Base-by-base conservation (phyloP, 768 basidiomycete species). In the Rhizopogon vulgaris region DNA sequence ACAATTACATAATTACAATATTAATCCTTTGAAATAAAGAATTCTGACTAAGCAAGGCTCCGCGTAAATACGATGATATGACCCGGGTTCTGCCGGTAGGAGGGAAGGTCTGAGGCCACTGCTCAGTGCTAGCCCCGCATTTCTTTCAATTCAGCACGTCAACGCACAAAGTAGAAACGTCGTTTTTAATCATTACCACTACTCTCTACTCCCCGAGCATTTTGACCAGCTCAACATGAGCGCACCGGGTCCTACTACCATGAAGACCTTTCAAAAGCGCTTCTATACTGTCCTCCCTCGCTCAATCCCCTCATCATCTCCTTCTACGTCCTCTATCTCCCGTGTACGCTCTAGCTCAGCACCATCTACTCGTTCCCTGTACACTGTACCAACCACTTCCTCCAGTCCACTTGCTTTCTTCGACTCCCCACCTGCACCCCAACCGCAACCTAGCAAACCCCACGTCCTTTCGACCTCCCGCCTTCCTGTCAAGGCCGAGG, bases 221-320 rank as follows among this genome's bases (percentile, higher is more conserved):
- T 3, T 25, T 37, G 37, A 12, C 18, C 22, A 17, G 36, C 25
- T 32, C 46, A 42, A 47, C 15, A 73, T 73, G 71, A 66, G 65
- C 34, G 58, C 69, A 46, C 70, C 70, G 2, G 67, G 69, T 17
- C 64, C 69, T 43, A 69, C 75, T 56, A 30, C 28, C 2, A 77
- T 76, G 71, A 74, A 74, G 67, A 73, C 73, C 24, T 71, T 78
- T 24, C 75, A 75, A 56, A 81, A 78, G 59, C 74, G 78, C n/a
- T 64, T 81, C 39, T 77, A 71, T 57, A 71, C 69, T 17, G 76
- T 71, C 58, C 74, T 48, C 28, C 72, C 71, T 38, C 74, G 74
- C 45, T 64, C 66, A 8, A 56, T 65, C 36, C 47, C 52, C 30
- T 58, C 56, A 7, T 48, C 62, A 12, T 61, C 67, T 24, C 56